Evolutionary conservation across 139 green algal species (phyloP), one percentile per base, ranked within the genome.

Genomic region (Auxenochlorella protothecoides): DNA sequence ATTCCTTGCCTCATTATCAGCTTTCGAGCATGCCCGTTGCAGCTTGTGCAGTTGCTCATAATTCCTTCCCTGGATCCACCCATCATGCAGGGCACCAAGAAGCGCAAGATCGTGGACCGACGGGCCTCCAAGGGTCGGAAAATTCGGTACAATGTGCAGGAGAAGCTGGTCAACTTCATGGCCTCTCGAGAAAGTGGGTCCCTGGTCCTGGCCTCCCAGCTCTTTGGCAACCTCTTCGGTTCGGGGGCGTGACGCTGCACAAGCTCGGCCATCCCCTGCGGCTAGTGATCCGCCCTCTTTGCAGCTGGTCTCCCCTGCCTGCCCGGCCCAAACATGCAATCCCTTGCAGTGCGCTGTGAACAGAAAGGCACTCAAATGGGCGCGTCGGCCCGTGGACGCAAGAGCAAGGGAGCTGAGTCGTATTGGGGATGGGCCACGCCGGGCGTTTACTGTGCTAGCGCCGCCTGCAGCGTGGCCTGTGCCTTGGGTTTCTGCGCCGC

Each of bases 91-190:
- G 74, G 72, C n/a, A 74, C 76, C 16, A 96, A 95, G 78, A 86
- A 87, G 68, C 77, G 86, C 53, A 96, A 93, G 72, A n/a, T 79
- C 51, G 90, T 96, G 78, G 92, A 97, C 76, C 68, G 90, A 12
- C 74, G 91, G 0, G 92, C 92, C 0, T 91, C 81, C 71, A 97
- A 97, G 78, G 92, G 92, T 2, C 84, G 92, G 51, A 96, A 96
- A 81, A 71, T 97, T 51, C 81, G 92, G 27, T 97, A 90, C 78
- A 75, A 93, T 68, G 85, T 93, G 8, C 87, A 96, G 70, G 83
- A 96, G 11, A 95, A 96, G 81, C 84, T 97, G 68, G 90, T 96
- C 44, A 91, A 90, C 72, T 97, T 97, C 80, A 94, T 94, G 88
- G 77, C 86, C 3, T 86, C 91, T 0, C 76, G 86, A 27, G 81